Evolutionary conservation across 208 protist species (phyloP).

Genomic region (Balamuthia mandrillaris): DNA sequence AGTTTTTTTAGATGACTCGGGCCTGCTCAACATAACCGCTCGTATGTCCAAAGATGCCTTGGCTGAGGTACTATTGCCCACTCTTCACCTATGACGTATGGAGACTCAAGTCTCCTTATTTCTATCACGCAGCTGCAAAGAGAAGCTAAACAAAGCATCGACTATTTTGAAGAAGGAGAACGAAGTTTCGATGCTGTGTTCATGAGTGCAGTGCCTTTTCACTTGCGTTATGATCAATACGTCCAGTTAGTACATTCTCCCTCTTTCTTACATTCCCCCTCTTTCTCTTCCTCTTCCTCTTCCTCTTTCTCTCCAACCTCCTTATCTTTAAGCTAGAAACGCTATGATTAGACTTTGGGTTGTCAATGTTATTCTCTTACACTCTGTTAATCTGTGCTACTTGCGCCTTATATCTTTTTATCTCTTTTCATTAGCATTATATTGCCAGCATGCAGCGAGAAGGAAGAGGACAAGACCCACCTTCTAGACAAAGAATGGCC

Average conservation of each 20-base stretch:
- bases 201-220: not conserved
- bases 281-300: not conserved
- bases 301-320: not conserved
- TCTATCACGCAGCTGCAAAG: not conserved
- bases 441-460: too few species aligned
- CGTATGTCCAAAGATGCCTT: conserved; percentile 20
- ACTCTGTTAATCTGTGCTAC: too few species aligned
- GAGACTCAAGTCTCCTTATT: too few species aligned
- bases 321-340: too few species aligned
- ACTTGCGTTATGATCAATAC: conserved; percentile 28
- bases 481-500: too few species aligned
- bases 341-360: too few species aligned
- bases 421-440: too few species aligned
- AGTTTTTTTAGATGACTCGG: conserved; percentile 22
- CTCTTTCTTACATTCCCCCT: not conserved
- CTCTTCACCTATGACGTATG: too few species aligned
- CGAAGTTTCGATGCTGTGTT: conserved; percentile 31
- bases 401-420: too few species aligned
- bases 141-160: conserved; percentile 1
- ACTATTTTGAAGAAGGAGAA: not conserved
- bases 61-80: conserved; percentile 31
- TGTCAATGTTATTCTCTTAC: too few species aligned
- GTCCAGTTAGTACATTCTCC: not conserved
- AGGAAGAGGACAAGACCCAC: too few species aligned
- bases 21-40: conserved; percentile 2